Evolutionary conservation across 2,329 filamentous ascomycete genomes (phyloP).

Genomic region (Aspergillus alliaceus): DNA sequence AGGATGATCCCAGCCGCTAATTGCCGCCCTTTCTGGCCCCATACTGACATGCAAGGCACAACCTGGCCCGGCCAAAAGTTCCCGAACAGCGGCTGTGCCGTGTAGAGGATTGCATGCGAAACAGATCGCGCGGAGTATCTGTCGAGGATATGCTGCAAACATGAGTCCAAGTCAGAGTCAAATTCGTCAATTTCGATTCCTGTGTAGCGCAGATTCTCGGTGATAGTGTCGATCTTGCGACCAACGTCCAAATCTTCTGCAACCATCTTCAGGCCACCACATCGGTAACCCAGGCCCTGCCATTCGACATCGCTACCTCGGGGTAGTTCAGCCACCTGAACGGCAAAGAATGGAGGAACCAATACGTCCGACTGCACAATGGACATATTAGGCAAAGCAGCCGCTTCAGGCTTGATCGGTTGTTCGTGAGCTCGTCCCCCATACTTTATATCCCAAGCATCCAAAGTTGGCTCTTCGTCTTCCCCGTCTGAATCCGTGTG

Average conservation of each 20-base stretch:
- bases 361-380: constrained; percentile 22
- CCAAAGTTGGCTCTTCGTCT: constrained; percentile 50
- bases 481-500: constrained; percentile 34
- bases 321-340: constrained; percentile 75
- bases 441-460: constrained; percentile 57
- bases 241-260: constrained; percentile 13
- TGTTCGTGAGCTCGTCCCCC: constrained; percentile 50
- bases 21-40: constrained; percentile 34
- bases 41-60: constrained; percentile 44
- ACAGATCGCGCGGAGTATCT: constrained; percentile 9
- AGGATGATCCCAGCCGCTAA: constrained; percentile 40
- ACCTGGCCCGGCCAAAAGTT: constrained; percentile 34
- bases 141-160: constrained; percentile 26
- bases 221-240: constrained; percentile 22
- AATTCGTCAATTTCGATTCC: constrained; percentile 32
- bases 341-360: constrained; percentile 69
- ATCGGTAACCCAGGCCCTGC: constrained; percentile 66
- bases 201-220: constrained; percentile 26
- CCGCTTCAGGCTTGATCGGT: constrained; percentile 23
- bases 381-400: constrained; percentile 27
- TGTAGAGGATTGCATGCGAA: constrained; percentile 38
- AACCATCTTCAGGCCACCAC: constrained; percentile 27
- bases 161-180: constrained; percentile 18
- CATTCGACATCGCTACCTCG: constrained; percentile 77
- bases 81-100: constrained; percentile 24